A percentile compares a stretch with the other conserved stretches of the same genome.
phyloP scores from a whole-genome alignment of 169 alveolate species.

The Perkinsus marinus region DNA sequence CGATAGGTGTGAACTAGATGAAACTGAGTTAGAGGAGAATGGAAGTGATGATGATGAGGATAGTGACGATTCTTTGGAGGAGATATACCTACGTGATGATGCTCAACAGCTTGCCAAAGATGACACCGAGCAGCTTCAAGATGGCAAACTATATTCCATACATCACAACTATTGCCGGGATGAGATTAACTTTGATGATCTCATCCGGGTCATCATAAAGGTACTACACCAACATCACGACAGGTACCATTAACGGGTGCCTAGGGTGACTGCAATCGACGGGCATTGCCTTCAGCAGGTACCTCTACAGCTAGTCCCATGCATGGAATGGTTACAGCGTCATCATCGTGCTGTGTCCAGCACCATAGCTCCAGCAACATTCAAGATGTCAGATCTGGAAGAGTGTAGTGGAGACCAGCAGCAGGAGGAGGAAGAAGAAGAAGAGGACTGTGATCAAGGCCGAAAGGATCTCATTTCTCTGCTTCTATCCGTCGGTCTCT shows the following conservation, averaged over 20 bases:
- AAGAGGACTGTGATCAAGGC: not conserved
- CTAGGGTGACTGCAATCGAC: no score
- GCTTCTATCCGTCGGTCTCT: not conserved
- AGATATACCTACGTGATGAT: not conserved
- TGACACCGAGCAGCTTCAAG: not conserved
- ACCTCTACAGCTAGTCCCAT: not conserved
- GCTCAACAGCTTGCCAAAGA: not conserved
- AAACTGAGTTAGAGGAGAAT: not conserved
- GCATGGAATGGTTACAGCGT: not conserved
- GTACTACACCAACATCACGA: not conserved
- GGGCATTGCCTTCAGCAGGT: not conserved
- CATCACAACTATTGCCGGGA: not conserved
- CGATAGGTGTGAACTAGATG: not conserved
- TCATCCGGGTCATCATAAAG: not conserved
- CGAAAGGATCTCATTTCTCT: not conserved
- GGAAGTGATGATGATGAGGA: not conserved
- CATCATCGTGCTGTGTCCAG: not conserved
- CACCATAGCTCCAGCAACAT: not conserved
- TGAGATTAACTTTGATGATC: not conserved
- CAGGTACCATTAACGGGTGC: no score
- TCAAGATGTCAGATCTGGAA: not conserved
- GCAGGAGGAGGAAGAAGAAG: no score
- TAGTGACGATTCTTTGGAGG: not conserved
- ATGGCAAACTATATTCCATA: not conserved
- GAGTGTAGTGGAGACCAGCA: not conserved